Evolutionary conservation across 805 yeast genomes (phyloP), one percentile per base, ranked within the genome.

Genomic region (Hanseniaspora singularis): DNA sequence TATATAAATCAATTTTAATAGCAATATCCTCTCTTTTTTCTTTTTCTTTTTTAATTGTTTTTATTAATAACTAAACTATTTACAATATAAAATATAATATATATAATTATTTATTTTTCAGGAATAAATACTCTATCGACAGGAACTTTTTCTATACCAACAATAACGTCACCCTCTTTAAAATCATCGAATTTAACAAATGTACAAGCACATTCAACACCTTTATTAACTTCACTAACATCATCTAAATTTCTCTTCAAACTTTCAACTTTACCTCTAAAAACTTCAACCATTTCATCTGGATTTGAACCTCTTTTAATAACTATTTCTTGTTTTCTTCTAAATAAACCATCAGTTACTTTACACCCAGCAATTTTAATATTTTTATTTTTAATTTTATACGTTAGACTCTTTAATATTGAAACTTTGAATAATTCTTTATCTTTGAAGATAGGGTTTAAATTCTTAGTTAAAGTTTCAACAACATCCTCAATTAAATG

Each of bases 141-240:
- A 45, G 67, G 67, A 9, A 75, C 66, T 52, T 79, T 82, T 61
- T 87, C 95, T 53, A 72, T 77, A 1, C 77, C 79, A 57, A 84
- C 80, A 22, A 92, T 68, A 3, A 67, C 56, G 63, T 92, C 97
- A 15, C 94, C 96, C 16, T 68, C 77, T 53, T 77, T 72, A 56
- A 81, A 82, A 26, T 68, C 73, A 36, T 74, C 76, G 79, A 86
- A 86, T 36, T 65, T 64, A 2, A 70, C 75, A 52, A 92, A 77
- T 0, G 85, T 66, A 20, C 89, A 59, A 45, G 98, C 98, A 68
- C 96, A 92, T 55, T 92, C 98, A 24, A 73, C 73, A 24, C 95
- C 96, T 63, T 84, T 88, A 49, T 74, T 74, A 8, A 83, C 84
- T 56, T 81, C 89, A 1, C 64, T 53, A 4, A 80, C 82, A 53